Percentiles rank a stretch among this genome's conserved stretches.
Evolutionary conservation across 352 stramenopile genomes (phyloP).

Genomic region (Globisporangium canariense): DNA sequence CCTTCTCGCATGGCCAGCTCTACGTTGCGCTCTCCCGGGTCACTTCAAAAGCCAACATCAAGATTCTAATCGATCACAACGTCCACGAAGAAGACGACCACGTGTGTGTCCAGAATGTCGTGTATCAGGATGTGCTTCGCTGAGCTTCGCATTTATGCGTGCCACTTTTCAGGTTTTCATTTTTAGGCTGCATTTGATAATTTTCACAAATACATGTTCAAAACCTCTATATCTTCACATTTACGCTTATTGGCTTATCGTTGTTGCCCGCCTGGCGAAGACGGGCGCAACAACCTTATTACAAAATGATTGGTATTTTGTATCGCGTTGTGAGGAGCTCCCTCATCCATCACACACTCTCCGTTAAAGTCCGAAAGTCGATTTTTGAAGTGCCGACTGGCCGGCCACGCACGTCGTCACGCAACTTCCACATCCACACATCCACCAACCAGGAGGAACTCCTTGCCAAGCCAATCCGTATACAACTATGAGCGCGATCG

Average conservation of each 20-base stretch:
- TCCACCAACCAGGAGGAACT: background rate
- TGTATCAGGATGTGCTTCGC: conserved; percentile 9
- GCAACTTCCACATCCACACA: conserved; percentile 8
- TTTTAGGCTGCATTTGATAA: too few species aligned
- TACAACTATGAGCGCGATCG: conserved; percentile 36
- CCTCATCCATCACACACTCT: background rate
- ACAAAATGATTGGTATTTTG: too few species aligned
- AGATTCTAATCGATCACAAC: conserved; percentile 15
- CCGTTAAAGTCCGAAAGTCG: background rate
- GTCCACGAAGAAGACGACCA: conserved; percentile 15
- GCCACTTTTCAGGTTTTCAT: background rate
- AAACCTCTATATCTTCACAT: too few species aligned
- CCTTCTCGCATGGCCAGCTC: conserved; percentile 27
- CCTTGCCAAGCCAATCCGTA: background rate
- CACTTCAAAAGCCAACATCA: conserved; percentile 16
- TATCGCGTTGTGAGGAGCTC: too few species aligned
- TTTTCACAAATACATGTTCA: too few species aligned
- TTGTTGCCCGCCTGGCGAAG: too few species aligned
- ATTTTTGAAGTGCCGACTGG: background rate
- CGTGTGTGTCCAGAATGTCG: conserved; percentile 15
- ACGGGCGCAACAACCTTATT: background rate
- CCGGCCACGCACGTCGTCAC: background rate
- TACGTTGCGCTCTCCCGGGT: conserved; percentile 28
- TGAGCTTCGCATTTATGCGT: background rate
- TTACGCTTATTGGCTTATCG: too few species aligned